These are phyloP conservation scores for Sabuloglossum arenarium DNA, from an alignment of 495 filamentous ascomycete species.

Conservation along the genomic window DNA sequence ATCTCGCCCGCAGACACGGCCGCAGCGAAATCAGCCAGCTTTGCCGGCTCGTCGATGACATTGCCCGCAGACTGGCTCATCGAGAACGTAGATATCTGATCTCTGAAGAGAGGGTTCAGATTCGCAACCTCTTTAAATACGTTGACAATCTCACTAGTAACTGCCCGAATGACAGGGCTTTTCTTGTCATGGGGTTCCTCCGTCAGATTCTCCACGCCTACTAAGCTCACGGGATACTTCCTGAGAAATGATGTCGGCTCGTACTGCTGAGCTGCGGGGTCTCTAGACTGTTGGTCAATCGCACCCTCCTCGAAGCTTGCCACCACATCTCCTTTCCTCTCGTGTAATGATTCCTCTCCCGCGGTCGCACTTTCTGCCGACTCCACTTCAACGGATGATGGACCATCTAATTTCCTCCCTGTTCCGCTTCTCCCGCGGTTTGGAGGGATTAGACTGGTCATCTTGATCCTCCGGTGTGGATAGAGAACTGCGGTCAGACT, in stretches of 20 bases:
- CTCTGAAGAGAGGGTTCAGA: constrained; percentile 85
- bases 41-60: constrained; percentile 81
- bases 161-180: constrained; percentile 62
- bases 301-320: constrained; percentile 85
- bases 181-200: constrained; percentile 84
- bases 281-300: constrained; percentile 20
- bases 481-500: constrained; percentile 84
- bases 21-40: constrained; percentile 90
- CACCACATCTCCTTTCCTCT: constrained; percentile 81
- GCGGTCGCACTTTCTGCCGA: constrained; percentile 26
- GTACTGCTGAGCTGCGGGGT: constrained; percentile 30
- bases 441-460: constrained; percentile 60
- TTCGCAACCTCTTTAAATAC: constrained; percentile 92
- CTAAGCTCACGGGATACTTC: constrained; percentile 77
- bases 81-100: constrained; percentile 92
- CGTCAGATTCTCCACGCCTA: constrained; percentile 77
- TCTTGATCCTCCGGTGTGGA: constrained; percentile 83
- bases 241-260: constrained; percentile 81
- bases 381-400: constrained; percentile 20
- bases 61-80: constrained; percentile 89
- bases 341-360: constrained; percentile 26
- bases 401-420: constrained; percentile 9
- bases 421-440: constrained; percentile 19
- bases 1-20: constrained; percentile 83
- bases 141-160: constrained; percentile 94